These are phyloP conservation scores for Penicillium arizonense DNA, from an alignment of 495 filamentous ascomycete species.

Conservation along the genomic window DNA sequence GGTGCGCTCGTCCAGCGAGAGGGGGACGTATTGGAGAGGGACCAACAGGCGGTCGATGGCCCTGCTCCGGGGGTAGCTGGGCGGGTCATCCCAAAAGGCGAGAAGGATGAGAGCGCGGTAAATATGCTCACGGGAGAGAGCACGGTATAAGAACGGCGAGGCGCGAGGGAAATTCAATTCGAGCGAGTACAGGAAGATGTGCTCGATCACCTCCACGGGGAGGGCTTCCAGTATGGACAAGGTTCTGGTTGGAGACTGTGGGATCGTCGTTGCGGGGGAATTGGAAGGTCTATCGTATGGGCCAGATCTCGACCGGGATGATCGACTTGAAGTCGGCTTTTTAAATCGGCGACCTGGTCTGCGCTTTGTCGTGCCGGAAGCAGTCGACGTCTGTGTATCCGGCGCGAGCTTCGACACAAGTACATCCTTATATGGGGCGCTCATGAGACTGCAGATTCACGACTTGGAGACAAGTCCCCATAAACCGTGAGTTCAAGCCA, in stretches of 20 bases:
- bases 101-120: conserved; percentile 39
- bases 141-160: conserved; percentile 35
- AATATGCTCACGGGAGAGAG: conserved; percentile 41
- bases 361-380: conserved; percentile 6
- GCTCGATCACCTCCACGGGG: conserved; percentile 53
- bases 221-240: conserved; percentile 47
- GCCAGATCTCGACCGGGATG: conserved; percentile 1
- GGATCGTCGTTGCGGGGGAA: background rate
- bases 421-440: background rate
- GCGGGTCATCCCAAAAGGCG: conserved; percentile 38
- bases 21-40: conserved; percentile 32
- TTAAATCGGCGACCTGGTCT: conserved; percentile 18
- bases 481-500: background rate
- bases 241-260: background rate
- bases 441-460: conserved; percentile 1
- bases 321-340: conserved; percentile 4
- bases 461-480: no score
- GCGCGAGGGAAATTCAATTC: conserved; percentile 48
- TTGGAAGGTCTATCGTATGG: conserved; percentile 4
- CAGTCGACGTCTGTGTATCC: background rate
- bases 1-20: conserved; percentile 19
- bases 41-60: conserved; percentile 27
- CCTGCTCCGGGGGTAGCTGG: background rate
- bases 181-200: conserved; percentile 50
- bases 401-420: background rate